Evolutionary conservation across 2,329 filamentous ascomycete species (phyloP).

Genomic region (Claviceps humidiphila): DNA sequence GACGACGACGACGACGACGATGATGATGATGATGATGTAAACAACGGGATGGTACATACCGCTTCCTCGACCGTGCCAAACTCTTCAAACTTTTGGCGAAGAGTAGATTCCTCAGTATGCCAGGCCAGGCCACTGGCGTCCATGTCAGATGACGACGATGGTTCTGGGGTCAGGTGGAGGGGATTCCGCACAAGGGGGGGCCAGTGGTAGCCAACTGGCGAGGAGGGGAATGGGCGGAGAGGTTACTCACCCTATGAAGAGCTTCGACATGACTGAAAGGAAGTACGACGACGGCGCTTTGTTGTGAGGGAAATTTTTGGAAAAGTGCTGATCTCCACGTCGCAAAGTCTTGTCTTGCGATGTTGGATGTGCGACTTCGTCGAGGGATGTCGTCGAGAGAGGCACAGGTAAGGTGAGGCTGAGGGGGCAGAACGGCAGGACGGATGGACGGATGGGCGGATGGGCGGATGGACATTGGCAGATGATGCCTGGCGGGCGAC

Average conservation of each 20-base stretch:
- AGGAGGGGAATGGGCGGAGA: conserved; percentile 1
- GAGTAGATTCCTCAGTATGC: conserved; percentile 85
- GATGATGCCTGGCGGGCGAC: background rate
- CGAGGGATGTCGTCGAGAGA: background rate
- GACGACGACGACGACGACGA: background rate
- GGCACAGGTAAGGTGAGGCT: background rate
- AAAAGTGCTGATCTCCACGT: background rate
- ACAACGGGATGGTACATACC: conserved; percentile 43
- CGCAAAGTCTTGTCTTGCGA: background rate
- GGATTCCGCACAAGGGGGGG: background rate
- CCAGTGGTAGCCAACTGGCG: background rate
- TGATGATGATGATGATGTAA: background rate
- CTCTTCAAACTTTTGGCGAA: conserved; percentile 84
- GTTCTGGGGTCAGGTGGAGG: too few relatives aligned
- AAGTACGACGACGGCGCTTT: conserved; percentile 4
- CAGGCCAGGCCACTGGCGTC: conserved; percentile 75
- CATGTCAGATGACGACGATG: conserved; percentile 8
- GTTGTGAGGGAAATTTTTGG: background rate
- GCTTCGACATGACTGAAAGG: conserved; percentile 60
- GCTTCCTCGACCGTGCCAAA: conserved; percentile 89
- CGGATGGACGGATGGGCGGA: background rate
- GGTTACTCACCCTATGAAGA: conserved; percentile 74
- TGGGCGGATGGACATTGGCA: conserved; percentile 6
- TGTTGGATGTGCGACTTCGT: background rate
- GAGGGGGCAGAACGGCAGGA: background rate